phyloP scores from a whole-genome alignment of 1,284 basidiomycete species.

The Cystobasidium slooffiae region DNA sequence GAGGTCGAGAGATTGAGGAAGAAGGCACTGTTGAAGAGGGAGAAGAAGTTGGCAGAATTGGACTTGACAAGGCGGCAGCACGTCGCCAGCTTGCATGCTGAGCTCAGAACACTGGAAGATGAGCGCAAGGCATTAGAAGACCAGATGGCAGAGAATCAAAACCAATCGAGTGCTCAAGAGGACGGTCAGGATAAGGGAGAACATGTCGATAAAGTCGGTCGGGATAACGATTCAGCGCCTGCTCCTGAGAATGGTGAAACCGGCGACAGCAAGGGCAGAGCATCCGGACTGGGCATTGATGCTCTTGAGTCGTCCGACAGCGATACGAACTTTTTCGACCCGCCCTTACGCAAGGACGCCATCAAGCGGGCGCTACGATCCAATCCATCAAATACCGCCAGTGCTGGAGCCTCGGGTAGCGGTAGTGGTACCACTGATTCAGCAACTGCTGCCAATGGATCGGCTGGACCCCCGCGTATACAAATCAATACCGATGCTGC shows the following conservation, averaged over 20 bases:
- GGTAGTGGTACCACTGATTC: neutral
- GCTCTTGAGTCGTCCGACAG: neutral
- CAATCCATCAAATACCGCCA: too few relatives aligned
- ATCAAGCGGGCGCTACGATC: neutral
- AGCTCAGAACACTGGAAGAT: conserved; percentile 10
- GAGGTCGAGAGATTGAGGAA: conserved; percentile 54
- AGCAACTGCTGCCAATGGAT: neutral
- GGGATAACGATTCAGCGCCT: neutral
- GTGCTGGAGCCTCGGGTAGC: too few relatives aligned
- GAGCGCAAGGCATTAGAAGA: conserved; percentile 5
- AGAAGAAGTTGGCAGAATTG: conserved; percentile 49
- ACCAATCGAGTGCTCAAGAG: neutral
- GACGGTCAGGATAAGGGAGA: neutral
- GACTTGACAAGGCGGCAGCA: conserved; percentile 7
- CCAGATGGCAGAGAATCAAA: neutral
- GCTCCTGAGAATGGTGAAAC: too few relatives aligned
- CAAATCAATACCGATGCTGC: conserved; percentile 5
- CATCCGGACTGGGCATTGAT: conserved; percentile 5
- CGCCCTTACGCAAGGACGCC: neutral
- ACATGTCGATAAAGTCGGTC: neutral
- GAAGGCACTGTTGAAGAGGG: conserved; percentile 53
- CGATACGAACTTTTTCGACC: conserved; percentile 25
- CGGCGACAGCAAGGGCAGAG: neutral
- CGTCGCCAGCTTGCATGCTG: conserved; percentile 10
- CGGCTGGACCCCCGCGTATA: conserved; percentile 1